Percentiles rank a stretch among this genome's conserved stretches.
Conservation (phyloP, 108 stramenopile genomes). For the Aurantiochytrium sp. region DNA sequence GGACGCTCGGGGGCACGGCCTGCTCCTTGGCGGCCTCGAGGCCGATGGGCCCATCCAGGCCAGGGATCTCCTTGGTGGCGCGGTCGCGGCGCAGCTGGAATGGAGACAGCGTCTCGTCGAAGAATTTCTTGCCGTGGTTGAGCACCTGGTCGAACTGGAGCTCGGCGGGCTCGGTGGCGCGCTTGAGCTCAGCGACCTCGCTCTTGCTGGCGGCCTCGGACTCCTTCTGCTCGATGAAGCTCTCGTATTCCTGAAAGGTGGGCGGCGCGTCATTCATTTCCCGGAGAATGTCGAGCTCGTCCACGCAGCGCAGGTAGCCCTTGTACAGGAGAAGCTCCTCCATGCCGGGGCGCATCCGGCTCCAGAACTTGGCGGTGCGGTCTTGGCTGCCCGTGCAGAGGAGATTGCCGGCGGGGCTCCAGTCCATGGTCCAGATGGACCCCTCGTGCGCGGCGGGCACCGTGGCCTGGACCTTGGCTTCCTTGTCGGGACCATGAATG, state of each 20-base stretch:
- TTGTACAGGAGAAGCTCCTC: neutral
- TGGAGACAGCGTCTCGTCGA: neutral
- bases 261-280: slow-evolving; percentile 4
- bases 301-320: neutral
- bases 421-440: slow-evolving; percentile 91
- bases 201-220: neutral
- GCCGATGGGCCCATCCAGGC: neutral
- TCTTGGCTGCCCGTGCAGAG: slow-evolving; percentile 84
- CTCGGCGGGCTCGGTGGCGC: neutral
- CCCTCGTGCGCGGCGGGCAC: slow-evolving; percentile 87
- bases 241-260: slow-evolving; percentile 17
- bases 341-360: slow-evolving; percentile 74
- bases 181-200: neutral
- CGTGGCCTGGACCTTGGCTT: slow-evolving; percentile 68
- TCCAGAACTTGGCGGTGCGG: slow-evolving; percentile 87
- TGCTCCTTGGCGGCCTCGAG: neutral
- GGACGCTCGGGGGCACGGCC: neutral
- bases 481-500: slow-evolving; percentile 73
- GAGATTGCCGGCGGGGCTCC: slow-evolving; percentile 90
- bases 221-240: slow-evolving; percentile 11
- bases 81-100: neutral
- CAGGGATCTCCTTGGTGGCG: neutral
- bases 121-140: neutral
- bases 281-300: slow-evolving; percentile 26
- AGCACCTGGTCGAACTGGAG: neutral